Conservation (phyloP, 202 grass and related monocot genomes). For the Setaria italica region DNA sequence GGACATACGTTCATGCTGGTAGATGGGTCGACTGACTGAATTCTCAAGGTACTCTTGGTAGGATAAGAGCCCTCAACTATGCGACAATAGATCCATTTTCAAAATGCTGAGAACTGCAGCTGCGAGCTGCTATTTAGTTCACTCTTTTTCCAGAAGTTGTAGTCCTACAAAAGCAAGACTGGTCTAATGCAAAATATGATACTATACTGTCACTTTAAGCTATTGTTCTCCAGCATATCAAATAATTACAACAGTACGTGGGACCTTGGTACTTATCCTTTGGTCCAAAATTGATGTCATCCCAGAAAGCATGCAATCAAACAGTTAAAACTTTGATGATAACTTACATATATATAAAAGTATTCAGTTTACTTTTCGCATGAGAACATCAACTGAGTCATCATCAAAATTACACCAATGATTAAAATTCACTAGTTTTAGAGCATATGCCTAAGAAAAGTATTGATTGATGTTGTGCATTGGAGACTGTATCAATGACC, state of each 20-base stretch:
- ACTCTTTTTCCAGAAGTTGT: background rate
- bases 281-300: conserved; percentile 9
- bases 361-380: background rate
- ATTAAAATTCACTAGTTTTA: background rate
- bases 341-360: background rate
- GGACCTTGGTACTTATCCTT: conserved; percentile 5
- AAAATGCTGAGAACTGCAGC: conserved; percentile 37
- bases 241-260: conserved; percentile 26
- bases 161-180: conserved; percentile 18
- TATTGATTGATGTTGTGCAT: background rate
- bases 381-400: background rate
- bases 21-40: conserved; percentile 55
- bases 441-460: background rate
- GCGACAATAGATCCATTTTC: conserved; percentile 30
- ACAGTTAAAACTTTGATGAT: background rate
- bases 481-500: background rate
- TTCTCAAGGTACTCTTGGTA: conserved; percentile 59
- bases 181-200: conserved; percentile 11
- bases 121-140: conserved; percentile 17
- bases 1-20: conserved; percentile 61
- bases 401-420: conserved; percentile 1
- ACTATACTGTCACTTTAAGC: conserved; percentile 6
- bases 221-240: conserved; percentile 37
- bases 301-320: background rate
- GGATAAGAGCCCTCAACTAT: conserved; percentile 43